These are phyloP conservation scores for Ilyonectria mors-panacis DNA, from an alignment of 2,329 filamentous ascomycete species.

Conservation along the genomic window DNA sequence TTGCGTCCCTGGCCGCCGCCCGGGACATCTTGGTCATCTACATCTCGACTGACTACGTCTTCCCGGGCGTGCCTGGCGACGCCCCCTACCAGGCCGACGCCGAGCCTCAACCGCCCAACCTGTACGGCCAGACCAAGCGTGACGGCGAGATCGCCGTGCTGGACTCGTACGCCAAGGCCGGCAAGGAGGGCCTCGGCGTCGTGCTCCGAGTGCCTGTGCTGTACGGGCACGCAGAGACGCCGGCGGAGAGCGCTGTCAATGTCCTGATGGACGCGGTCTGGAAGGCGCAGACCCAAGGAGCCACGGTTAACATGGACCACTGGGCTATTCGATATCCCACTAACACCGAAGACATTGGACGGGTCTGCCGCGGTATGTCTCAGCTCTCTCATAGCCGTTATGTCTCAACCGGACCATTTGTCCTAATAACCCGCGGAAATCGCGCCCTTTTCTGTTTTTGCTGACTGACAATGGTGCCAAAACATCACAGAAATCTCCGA, in stretches of 20 bases:
- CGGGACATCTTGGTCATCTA: slow-evolving; percentile 78
- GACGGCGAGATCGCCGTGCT: slow-evolving; percentile 76
- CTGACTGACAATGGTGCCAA: slow-evolving; percentile 9
- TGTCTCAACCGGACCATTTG: slow-evolving; percentile 20
- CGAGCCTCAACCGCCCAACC: slow-evolving; percentile 78
- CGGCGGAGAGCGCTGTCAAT: slow-evolving; percentile 87
- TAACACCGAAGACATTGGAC: slow-evolving; percentile 87
- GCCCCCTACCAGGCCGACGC: slow-evolving; percentile 83
- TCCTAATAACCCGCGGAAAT: not conserved
- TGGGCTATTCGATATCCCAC: slow-evolving; percentile 90
- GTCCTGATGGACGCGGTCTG: slow-evolving; percentile 82
- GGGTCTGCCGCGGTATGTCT: slow-evolving; percentile 77
- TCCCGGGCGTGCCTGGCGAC: slow-evolving; percentile 80
- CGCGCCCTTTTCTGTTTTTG: slow-evolving; percentile 1
- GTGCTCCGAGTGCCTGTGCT: slow-evolving; percentile 87
- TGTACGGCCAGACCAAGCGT: slow-evolving; percentile 77
- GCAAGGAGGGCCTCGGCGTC: slow-evolving; percentile 70
- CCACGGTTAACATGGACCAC: slow-evolving; percentile 84
- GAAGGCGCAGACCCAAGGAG: slow-evolving; percentile 77
- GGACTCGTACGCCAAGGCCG: slow-evolving; percentile 67
- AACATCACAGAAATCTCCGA: slow-evolving; percentile 73
- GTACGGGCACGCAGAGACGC: slow-evolving; percentile 81
- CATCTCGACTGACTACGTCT: slow-evolving; percentile 88
- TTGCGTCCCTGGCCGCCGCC: slow-evolving; percentile 76
- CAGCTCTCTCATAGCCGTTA: slow-evolving; percentile 25